Evolutionary conservation across 2,329 filamentous ascomycete genomes (phyloP), one percentile per base, ranked within the genome.

Genomic region (Karstenula rhodostoma): DNA sequence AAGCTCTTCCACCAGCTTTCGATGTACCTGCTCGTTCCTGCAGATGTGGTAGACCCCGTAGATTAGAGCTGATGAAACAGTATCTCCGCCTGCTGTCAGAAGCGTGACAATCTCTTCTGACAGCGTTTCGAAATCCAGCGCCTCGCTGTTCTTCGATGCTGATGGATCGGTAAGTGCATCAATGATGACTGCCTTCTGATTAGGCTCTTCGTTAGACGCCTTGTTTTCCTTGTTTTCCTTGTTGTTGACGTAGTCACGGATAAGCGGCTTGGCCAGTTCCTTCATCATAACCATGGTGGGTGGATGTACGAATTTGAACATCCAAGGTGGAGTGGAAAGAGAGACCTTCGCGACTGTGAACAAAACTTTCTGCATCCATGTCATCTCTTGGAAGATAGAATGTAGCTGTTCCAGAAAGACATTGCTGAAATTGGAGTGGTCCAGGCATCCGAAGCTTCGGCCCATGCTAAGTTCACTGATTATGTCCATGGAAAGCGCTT

Each of bases 31-130:
- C 1, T 44, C 33, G 43, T 65, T 49, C 15, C 53, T 52, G 22
- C 44, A 35, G 13, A 63, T 51, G 19, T 63, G 51, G 33, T 63
- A 65, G 29, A 63, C 59, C 2, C 63, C 60, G 17, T 55, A 27
- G 19, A 63, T 63, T 15, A 65, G 50, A 0, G 49, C 55, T n/a
- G 55, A 32, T 4, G 63, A 63, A 1, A 51, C 53, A 2, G 62
- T 57, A 32, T 66, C 64, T n/a, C 57, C 57, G 4, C 62, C 64
- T 3, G 64, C 64, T 0, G 64, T 51, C 1, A 66, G 56, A 1
- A 66, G 51, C 54, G 60, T 64, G 48, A 64, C 57, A 29, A 63
- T 56, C 35, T 66, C 62, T 10, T 62, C 59, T 8, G 49, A 47
- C 7, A 64, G 48, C n/a, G 62, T 55, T 12, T 49, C 42, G 10